A percentile compares a stretch with the other conserved stretches of the same genome.
These are phyloP conservation scores for Triticum monococcum DNA, from an alignment of 176 grass and related monocot species.

Conservation along the genomic window DNA sequence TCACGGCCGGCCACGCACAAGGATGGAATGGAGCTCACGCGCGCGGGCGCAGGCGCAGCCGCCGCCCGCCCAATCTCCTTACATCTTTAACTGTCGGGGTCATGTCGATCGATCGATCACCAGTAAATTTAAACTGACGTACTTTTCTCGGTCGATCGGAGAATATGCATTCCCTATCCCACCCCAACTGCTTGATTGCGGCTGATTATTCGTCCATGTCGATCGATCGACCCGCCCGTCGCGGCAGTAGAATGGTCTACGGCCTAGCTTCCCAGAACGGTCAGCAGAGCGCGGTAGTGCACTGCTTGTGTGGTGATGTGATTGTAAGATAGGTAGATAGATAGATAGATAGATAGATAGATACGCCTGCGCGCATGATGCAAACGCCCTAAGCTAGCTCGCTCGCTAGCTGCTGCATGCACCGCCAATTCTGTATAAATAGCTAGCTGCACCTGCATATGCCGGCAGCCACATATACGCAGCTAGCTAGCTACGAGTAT, in stretches of 20 bases:
- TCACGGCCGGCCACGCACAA: neutral
- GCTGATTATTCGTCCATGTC: no score
- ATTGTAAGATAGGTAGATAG: neutral
- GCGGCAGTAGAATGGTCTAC: no score
- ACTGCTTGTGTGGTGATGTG: neutral
- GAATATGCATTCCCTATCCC: no score
- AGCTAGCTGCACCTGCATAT: neutral
- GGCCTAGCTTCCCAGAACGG: no score
- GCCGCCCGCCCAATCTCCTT: neutral
- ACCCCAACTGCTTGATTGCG: no score
- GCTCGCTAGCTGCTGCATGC: neutral
- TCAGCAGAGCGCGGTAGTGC: neutral
- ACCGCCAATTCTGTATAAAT: constrained; percentile 25
- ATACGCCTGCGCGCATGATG: neutral
- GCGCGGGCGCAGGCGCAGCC: no score
- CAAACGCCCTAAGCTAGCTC: neutral
- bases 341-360: no score
- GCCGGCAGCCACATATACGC: neutral
- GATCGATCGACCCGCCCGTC: no score
- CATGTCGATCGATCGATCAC: neutral
- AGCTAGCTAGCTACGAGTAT: neutral
- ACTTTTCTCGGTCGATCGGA: neutral
- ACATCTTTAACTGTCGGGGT: neutral
- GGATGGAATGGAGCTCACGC: neutral
- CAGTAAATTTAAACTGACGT: neutral